phyloP scores from a whole-genome alignment of 2,329 filamentous ascomycete species.

The Cladosporium sp. region DNA sequence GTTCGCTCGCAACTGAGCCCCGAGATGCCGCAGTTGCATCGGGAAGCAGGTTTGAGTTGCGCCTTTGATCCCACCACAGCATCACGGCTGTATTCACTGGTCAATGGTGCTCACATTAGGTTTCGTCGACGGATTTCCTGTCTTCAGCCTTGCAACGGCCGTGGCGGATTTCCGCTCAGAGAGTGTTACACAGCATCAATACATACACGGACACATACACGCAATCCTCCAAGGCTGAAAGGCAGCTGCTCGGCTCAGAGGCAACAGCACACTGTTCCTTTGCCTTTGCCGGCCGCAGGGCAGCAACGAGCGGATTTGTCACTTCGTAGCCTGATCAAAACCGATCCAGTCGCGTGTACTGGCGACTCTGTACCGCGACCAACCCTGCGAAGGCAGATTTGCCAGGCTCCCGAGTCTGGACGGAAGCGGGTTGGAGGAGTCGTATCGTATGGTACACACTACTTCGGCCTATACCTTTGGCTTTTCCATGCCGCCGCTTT shows the following conservation, averaged over 20 bases:
- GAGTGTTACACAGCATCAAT: not conserved
- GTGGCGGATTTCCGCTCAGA: not conserved
- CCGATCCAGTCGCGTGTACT: not conserved
- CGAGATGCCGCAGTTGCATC: not conserved
- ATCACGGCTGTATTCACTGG: not conserved
- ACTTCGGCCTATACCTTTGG: too few species aligned
- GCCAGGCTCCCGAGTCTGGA: too few species aligned
- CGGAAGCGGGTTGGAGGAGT: too few species aligned
- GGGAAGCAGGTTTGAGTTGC: not conserved
- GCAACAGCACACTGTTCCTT: too few species aligned
- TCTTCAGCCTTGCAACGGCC: too few species aligned
- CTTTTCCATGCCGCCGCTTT: constrained; percentile 3
- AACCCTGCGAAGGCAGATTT: too few species aligned
- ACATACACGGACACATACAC: not conserved
- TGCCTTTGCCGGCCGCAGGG: too few species aligned
- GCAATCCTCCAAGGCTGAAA: constrained; percentile 9
- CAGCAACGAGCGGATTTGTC: too few species aligned
- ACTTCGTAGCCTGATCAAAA: too few species aligned
- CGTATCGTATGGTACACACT: too few species aligned
- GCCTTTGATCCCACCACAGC: not conserved
- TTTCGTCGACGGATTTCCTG: not conserved
- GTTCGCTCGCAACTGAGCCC: not conserved
- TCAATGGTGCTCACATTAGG: not conserved
- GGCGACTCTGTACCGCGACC: not conserved
- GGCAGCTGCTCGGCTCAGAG: not conserved